phyloP scores from a whole-genome alignment of 2,329 filamentous ascomycete species.

The Ramichloridium luteum region DNA sequence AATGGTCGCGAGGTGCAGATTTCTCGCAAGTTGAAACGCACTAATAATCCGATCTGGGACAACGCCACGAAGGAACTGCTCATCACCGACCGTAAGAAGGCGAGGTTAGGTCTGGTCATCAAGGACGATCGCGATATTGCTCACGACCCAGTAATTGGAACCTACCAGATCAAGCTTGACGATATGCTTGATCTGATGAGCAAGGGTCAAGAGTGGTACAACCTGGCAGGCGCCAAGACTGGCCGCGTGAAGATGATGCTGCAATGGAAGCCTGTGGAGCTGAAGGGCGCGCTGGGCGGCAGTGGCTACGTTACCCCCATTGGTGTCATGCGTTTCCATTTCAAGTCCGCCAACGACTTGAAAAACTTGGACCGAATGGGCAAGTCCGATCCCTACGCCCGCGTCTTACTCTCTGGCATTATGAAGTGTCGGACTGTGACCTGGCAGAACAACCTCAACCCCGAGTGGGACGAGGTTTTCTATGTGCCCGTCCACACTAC shows the following conservation, averaged over 20 bases:
- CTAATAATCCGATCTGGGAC: slow-evolving; percentile 94
- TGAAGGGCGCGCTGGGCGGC: slow-evolving; percentile 63
- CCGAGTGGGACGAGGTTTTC: slow-evolving; percentile 88
- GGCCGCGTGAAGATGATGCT: slow-evolving; percentile 83
- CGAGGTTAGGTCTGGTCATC: slow-evolving; percentile 80
- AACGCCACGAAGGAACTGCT: slow-evolving; percentile 88
- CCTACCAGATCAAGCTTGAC: slow-evolving; percentile 88
- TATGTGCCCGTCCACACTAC: slow-evolving; percentile 82
- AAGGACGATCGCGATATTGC: slow-evolving; percentile 88
- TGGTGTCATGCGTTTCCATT: slow-evolving; percentile 89
- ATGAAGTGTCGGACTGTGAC: slow-evolving; percentile 88
- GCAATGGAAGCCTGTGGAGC: slow-evolving; percentile 88
- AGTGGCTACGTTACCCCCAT: slow-evolving; percentile 87
- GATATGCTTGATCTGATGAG: slow-evolving; percentile 84
- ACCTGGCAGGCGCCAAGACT: slow-evolving; percentile 64
- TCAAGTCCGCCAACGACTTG: slow-evolving; percentile 68
- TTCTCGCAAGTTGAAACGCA: slow-evolving; percentile 88
- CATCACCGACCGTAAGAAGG: slow-evolving; percentile 83
- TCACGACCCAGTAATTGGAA: slow-evolving; percentile 73
- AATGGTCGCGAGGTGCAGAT: slow-evolving; percentile 85
- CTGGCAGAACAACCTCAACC: slow-evolving; percentile 89
- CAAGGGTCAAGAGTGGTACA: slow-evolving; percentile 95
- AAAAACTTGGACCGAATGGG: slow-evolving; percentile 91
- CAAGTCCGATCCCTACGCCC: slow-evolving; percentile 91
- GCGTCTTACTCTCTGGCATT: slow-evolving; percentile 78